Conservation (phyloP, 108 stramenopile species). For the Pseudonitzschia pungens region DNA sequence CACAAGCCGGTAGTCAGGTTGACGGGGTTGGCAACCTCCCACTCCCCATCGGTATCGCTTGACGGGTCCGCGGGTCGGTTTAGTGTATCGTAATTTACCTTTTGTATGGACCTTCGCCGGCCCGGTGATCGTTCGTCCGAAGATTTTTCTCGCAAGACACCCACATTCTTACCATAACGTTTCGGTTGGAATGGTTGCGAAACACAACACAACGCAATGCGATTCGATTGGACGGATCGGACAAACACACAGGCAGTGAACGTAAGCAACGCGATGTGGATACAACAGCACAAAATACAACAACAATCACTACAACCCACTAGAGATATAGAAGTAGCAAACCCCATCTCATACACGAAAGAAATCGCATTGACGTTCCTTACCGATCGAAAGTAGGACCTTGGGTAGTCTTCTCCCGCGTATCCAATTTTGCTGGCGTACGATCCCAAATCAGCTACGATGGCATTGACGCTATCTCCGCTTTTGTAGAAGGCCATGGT, state of each 20-base stretch:
- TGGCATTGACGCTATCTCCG: constrained; percentile 43
- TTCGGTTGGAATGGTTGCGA: background rate
- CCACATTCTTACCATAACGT: constrained; percentile 37
- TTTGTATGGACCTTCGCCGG: constrained; percentile 29
- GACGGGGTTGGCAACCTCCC: constrained; percentile 69
- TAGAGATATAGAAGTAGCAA: background rate
- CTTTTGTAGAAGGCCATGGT: constrained; percentile 37
- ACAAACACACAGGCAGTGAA: too few species aligned
- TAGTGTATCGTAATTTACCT: constrained; percentile 57
- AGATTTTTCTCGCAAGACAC: constrained; percentile 33
- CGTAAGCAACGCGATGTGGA: background rate
- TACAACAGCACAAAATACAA: background rate
- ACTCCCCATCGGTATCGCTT: constrained; percentile 54
- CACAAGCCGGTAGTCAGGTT: constrained; percentile 72
- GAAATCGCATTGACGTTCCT: constrained; percentile 18
- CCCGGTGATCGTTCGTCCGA: constrained; percentile 9
- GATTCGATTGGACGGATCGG: too few species aligned
- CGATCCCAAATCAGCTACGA: constrained; percentile 91
- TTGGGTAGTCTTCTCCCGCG: constrained; percentile 92
- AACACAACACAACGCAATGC: too few species aligned
- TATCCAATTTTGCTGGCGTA: constrained; percentile 92
- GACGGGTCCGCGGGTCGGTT: constrained; percentile 33
- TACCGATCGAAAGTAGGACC: constrained; percentile 77
- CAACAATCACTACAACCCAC: background rate
- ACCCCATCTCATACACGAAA: background rate